A percentile compares a stretch with the other conserved stretches of the same genome.
These are phyloP conservation scores for Oryza brachyantha DNA, from an alignment of 176 grass and related monocot genomes.

Conservation along the genomic window DNA sequence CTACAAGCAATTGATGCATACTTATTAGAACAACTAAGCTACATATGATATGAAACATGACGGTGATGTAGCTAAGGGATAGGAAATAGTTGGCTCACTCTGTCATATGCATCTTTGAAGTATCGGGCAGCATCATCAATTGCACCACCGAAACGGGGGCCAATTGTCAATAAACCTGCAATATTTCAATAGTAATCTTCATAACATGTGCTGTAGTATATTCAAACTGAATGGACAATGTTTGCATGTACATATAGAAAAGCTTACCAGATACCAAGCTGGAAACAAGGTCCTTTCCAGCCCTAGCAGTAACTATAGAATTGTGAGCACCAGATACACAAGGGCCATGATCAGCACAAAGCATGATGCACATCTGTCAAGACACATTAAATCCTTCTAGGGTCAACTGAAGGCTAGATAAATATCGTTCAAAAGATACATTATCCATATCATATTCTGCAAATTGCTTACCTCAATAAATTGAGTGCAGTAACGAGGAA, in stretches of 20 bases:
- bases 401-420: conserved; percentile 16
- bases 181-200: background rate
- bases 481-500: conserved; percentile 97
- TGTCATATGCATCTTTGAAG: conserved; percentile 99
- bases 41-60: conserved; percentile 2
- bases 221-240: background rate
- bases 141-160: conserved; percentile 95
- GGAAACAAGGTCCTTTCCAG: conserved; percentile 95
- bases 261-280: conserved; percentile 94
- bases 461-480: conserved; percentile 82
- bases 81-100: conserved; percentile 43
- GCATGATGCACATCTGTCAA: conserved; percentile 89
- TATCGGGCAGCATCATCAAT: conserved; percentile 99
- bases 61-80: background rate
- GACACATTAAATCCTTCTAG: conserved; percentile 20
- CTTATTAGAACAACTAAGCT: conserved; percentile 9
- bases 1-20: conserved; percentile 33
- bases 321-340: conserved; percentile 99
- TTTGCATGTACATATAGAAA: conserved; percentile 27
- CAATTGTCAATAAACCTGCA: conserved; percentile 91
- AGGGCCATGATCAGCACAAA: conserved; percentile 96
- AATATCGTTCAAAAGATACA: background rate
- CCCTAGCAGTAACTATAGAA: conserved; percentile 90
- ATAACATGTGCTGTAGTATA: background rate
- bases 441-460: conserved; percentile 11